Base-by-base conservation (phyloP, 2,329 filamentous ascomycete species). In the Fusarium piperis region DNA sequence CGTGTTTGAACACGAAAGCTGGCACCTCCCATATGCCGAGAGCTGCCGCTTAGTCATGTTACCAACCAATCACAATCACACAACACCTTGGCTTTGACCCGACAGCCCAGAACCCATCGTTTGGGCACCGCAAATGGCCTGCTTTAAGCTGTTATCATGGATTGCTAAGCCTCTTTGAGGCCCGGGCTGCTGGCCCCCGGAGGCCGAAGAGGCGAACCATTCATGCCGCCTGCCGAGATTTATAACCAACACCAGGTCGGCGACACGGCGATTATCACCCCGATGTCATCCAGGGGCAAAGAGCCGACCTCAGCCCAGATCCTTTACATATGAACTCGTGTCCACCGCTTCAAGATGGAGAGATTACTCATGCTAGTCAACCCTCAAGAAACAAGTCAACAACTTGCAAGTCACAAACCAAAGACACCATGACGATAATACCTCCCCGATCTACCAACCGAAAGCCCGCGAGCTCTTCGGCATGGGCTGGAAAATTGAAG, bases 361-460 rank as follows among this genome's bases (percentile, higher is more conserved):
- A 10, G 3, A 38, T 26, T 38, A 16, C 16, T 55, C 26, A 6
- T 55, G 32, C 23, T n/a, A 16, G 26, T n/a, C 20, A 38, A 13
- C 5, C 20, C 51, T 20, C 18, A 35, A 53, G 26, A 9, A 16
- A 36, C 18, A 36, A 23, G 32, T 9, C 33, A n/a, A 28, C 32
- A 55, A 28, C 48, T 35, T 53, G 36, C 26, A 32, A 59, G n/a
- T 32, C n/a, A 26, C 3, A 53, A n/a, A 16, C 30, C 18, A 13
- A 52, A 60, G 3, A 10, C 53, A 41, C 23, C 36, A 62, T 62
- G 59, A 15, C 52, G 55, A 23, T 56, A 44, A 20, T 62, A 35
- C 61, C 53, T 35, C 61, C 44, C 3, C 61, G 53, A 41, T 64
- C 61, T 15, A 23, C 61, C 9, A 64, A 59, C 32, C 61, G 61